Conservation (phyloP, 2,329 filamentous ascomycete species). For the Exophiala oligosperma region DNA sequence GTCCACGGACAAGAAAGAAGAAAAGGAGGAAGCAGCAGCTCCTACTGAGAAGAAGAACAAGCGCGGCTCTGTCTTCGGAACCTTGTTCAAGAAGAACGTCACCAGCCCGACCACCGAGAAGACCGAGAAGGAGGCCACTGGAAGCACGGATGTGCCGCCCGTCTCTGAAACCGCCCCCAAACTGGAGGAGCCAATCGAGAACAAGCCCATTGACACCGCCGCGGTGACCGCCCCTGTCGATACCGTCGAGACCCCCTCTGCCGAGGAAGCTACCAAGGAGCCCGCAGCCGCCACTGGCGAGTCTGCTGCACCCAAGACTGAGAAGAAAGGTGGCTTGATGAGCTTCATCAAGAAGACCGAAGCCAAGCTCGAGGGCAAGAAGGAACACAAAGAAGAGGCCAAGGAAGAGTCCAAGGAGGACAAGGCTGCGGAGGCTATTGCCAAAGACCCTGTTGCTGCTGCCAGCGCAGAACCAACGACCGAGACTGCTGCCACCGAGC, state of each 20-base stretch:
- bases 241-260: constrained; percentile 30
- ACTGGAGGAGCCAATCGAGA: constrained; percentile 46
- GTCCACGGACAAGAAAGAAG: constrained; percentile 51
- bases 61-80: constrained; percentile 81
- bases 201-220: constrained; percentile 43
- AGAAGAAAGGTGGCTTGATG: constrained; percentile 35
- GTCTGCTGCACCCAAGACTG: constrained; percentile 33
- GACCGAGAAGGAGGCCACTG: constrained; percentile 49
- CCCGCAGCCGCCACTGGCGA: constrained; percentile 32
- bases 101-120: constrained; percentile 47
- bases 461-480: constrained; percentile 15
- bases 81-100: constrained; percentile 72
- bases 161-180: constrained; percentile 52
- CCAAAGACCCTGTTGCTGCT: constrained; percentile 26
- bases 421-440: constrained; percentile 24
- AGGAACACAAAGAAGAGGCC: constrained; percentile 28
- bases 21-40: constrained; percentile 49
- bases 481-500: constrained; percentile 22
- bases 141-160: constrained; percentile 48
- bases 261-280: constrained; percentile 35
- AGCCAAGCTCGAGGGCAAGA: constrained; percentile 29
- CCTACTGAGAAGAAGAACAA: constrained; percentile 70
- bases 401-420: constrained; percentile 34
- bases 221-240: constrained; percentile 46
- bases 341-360: constrained; percentile 38